Evolutionary conservation across 169 alveolate genomes (phyloP), one percentile per base, ranked within the genome.

Genomic region (Condylostoma magnum): DNA sequence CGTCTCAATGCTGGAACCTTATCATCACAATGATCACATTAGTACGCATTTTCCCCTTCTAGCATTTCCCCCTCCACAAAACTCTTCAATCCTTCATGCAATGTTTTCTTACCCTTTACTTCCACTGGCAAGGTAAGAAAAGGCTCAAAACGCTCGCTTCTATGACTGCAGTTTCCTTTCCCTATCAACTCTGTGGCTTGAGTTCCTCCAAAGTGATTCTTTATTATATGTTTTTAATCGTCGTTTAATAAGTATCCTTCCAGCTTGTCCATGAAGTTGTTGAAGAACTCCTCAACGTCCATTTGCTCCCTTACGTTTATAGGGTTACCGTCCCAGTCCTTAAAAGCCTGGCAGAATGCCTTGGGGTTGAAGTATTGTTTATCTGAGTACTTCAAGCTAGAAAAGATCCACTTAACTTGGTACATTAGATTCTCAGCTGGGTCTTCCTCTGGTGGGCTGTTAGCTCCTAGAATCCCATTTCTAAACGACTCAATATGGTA

Each of bases 41-140:
- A 67, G 56, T 89, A 89, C 12, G 94, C 91, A 74, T 93, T 93
- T 34, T 93, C 97, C 5, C 93, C 95, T 69, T 82, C 87, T 34
- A 93, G 79, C 67, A 77, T 82, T 73, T 93, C 97, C 18, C 95
- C 94, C 48, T 84, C 85, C 20, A 90, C 84, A 36, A 86, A 83
- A 2, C 92, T 15, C 34, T 86, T 84, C 41, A 89, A 78, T 10
- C 93, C 78, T 44, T 85, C 93, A 51, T 76, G 58, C 15, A 93
- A 68, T 43, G 82, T 69, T 44, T 80, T 80, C 72, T 93, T 93
- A 67, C 89, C 89, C 55, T 89, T 85, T 0, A 93, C 95, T 69
- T 87, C 85, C 10, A 89, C 71, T 47, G 82, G 72, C 12, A 93
- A 69, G 30, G 94, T 79, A 34, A 84, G 67, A 79, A 86, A 92